A percentile compares a stretch with the other conserved stretches of the same genome.
These are phyloP conservation scores for Boeremia lycopersici DNA, from an alignment of 2,329 filamentous ascomycete genomes.

Conservation along the genomic window DNA sequence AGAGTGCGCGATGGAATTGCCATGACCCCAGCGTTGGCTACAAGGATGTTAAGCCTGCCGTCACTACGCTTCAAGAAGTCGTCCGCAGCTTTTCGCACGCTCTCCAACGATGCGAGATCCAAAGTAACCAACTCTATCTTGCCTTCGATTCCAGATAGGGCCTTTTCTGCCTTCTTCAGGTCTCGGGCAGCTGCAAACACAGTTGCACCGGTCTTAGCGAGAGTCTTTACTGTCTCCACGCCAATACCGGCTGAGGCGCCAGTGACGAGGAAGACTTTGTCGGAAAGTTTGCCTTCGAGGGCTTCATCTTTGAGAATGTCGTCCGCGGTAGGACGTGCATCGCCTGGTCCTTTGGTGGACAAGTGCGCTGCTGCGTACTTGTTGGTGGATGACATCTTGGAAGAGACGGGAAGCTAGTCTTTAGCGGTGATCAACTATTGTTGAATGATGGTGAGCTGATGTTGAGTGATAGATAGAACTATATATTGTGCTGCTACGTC, in stretches of 20 bases:
- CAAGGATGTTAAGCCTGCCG: slow-evolving; percentile 27
- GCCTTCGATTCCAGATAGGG: slow-evolving; percentile 1
- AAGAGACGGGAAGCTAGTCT: no score
- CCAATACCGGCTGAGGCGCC: slow-evolving; percentile 35
- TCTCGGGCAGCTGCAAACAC: slow-evolving; percentile 54
- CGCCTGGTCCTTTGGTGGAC: slow-evolving; percentile 41
- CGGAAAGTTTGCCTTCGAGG: slow-evolving; percentile 30
- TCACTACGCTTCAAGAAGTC: slow-evolving; percentile 19
- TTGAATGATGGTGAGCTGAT: no score
- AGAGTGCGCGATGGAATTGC: slow-evolving; percentile 31
- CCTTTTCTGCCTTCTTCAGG: slow-evolving; percentile 28
- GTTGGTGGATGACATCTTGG: neutral
- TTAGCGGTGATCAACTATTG: no score
- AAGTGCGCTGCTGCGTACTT: neutral
- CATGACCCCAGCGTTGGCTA: slow-evolving; percentile 44
- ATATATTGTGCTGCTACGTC: no score
- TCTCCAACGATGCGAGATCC: slow-evolving; percentile 22
- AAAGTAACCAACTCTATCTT: slow-evolving; percentile 21
- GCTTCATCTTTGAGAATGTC: slow-evolving; percentile 47
- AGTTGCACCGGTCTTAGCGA: slow-evolving; percentile 54
- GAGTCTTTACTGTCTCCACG: slow-evolving; percentile 43
- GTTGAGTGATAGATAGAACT: no score
- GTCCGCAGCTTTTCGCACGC: slow-evolving; percentile 22
- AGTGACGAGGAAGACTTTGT: slow-evolving; percentile 35
- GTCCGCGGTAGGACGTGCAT: slow-evolving; percentile 48